These are phyloP conservation scores for Mycena galericulata DNA, from an alignment of 768 basidiomycete genomes.

Conservation along the genomic window DNA sequence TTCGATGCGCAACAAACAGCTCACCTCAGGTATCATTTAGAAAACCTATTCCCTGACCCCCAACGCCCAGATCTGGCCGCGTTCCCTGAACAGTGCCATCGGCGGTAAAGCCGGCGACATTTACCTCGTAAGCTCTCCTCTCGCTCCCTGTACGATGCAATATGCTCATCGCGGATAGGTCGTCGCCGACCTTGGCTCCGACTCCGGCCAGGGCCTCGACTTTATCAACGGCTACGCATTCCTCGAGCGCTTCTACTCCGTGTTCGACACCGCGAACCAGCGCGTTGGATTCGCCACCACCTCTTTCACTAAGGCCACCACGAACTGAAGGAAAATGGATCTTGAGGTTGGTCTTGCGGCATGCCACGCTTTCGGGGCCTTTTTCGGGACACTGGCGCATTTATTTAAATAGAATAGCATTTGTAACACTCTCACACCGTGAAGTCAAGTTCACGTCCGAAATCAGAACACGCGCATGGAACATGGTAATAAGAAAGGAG, in stretches of 20 bases:
- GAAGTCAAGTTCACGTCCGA: too few relatives aligned
- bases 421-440: background rate
- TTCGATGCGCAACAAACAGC: background rate
- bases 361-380: conserved; percentile 8
- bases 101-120: conserved; percentile 51
- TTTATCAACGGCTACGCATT: conserved; percentile 69
- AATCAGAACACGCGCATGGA: too few relatives aligned
- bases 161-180: background rate
- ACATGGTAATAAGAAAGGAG: too few relatives aligned
- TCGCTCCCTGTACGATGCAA: background rate
- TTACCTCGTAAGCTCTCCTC: conserved; percentile 51
- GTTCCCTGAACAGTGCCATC: conserved; percentile 55
- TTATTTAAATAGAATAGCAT: too few relatives aligned
- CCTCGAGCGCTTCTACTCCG: conserved; percentile 74
- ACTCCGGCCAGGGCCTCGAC: conserved; percentile 62
- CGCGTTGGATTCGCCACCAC: conserved; percentile 68
- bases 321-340: conserved; percentile 4
- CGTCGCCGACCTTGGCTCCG: conserved; percentile 55
- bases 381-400: background rate
- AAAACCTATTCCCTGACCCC: conserved; percentile 52
- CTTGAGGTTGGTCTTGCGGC: conserved; percentile 1
- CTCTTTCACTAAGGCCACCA: conserved; percentile 18
- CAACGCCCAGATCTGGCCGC: conserved; percentile 52
- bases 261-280: conserved; percentile 64
- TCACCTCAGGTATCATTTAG: conserved; percentile 23